Evolutionary conservation across 2,329 filamentous ascomycete genomes (phyloP).

Genomic region (Monascus ruber): DNA sequence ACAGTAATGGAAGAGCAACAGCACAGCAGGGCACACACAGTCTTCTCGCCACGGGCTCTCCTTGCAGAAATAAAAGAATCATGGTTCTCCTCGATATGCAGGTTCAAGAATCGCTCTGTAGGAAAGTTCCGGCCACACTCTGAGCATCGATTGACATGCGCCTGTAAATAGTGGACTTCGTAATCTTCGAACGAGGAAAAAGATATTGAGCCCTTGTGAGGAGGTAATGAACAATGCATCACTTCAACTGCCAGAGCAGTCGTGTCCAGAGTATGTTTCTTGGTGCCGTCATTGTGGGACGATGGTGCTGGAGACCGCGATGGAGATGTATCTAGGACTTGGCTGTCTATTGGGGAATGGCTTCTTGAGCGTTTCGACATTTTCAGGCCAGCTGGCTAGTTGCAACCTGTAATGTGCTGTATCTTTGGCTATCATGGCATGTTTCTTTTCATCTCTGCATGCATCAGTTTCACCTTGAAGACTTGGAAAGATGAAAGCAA

Average conservation of each 20-base stretch:
- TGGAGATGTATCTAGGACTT: constrained; percentile 17
- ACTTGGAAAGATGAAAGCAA: too few species aligned
- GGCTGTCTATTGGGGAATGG: constrained; percentile 34
- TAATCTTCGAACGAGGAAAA: constrained; percentile 73
- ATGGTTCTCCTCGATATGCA: constrained; percentile 88
- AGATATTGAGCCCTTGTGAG: constrained; percentile 57
- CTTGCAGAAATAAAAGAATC: constrained; percentile 64
- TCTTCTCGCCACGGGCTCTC: constrained; percentile 74
- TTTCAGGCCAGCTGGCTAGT: constrained; percentile 3
- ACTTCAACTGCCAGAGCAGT: constrained; percentile 25
- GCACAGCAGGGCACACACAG: constrained; percentile 44
- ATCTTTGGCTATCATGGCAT: too few species aligned
- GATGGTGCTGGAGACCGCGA: constrained; percentile 13
- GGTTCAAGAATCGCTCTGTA: constrained; percentile 61
- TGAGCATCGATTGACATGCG: constrained; percentile 72
- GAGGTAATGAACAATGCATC: constrained; percentile 74
- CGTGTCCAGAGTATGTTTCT: constrained; percentile 50
- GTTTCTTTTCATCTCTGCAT: too few species aligned
- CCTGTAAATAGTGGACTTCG: constrained; percentile 72
- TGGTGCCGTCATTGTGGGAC: constrained; percentile 27
- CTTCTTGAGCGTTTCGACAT: constrained; percentile 53
- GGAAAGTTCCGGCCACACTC: constrained; percentile 85
- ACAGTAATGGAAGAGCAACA: too few species aligned
- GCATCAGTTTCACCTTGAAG: too few species aligned
- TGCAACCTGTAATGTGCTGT: too few species aligned